A percentile compares a stretch with the other conserved stretches of the same genome.
Conservation (phyloP, 2,329 filamentous ascomycete species). For the Parafenestella ontariensis region DNA sequence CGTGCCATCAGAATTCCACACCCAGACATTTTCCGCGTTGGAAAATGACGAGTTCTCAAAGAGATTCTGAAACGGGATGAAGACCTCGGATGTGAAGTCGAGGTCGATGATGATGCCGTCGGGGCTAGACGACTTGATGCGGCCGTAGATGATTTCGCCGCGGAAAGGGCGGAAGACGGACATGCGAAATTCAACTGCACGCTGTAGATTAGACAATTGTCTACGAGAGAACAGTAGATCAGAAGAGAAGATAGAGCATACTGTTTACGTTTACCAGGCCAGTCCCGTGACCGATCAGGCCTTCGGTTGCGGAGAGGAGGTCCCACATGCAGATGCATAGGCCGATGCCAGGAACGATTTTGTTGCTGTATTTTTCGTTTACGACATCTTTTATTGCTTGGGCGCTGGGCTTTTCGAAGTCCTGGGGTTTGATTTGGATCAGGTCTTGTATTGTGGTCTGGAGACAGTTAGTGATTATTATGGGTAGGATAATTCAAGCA, state of each 20-base stretch:
- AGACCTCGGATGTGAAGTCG: constrained; percentile 94
- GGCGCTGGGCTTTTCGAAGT: constrained; percentile 83
- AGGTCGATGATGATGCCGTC: constrained; percentile 80
- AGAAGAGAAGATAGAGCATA: constrained; percentile 46
- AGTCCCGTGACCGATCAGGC: constrained; percentile 89
- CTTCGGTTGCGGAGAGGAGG: constrained; percentile 86
- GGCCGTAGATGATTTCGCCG: constrained; percentile 86
- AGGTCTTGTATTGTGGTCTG: constrained; percentile 94
- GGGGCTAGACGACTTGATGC: constrained; percentile 76
- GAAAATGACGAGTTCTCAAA: constrained; percentile 67
- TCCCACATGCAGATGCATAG: constrained; percentile 95
- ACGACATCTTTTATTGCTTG: constrained; percentile 95
- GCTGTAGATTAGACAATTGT: no score
- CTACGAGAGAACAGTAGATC: no score
- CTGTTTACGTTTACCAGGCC: constrained; percentile 95
- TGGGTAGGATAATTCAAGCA: no score
- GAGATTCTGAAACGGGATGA: constrained; percentile 64
- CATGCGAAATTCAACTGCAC: constrained; percentile 84
- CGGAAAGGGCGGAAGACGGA: constrained; percentile 96
- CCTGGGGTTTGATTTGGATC: constrained; percentile 87
- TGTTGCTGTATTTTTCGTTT: constrained; percentile 96
- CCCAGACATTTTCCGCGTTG: constrained; percentile 78
- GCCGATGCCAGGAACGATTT: constrained; percentile 94
- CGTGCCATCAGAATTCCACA: constrained; percentile 78
- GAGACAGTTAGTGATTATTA: background rate